A percentile compares a stretch with the other conserved stretches of the same genome.
Conservation (phyloP, 148 eudicot genomes). For the Vaccinium darrowii region DNA sequence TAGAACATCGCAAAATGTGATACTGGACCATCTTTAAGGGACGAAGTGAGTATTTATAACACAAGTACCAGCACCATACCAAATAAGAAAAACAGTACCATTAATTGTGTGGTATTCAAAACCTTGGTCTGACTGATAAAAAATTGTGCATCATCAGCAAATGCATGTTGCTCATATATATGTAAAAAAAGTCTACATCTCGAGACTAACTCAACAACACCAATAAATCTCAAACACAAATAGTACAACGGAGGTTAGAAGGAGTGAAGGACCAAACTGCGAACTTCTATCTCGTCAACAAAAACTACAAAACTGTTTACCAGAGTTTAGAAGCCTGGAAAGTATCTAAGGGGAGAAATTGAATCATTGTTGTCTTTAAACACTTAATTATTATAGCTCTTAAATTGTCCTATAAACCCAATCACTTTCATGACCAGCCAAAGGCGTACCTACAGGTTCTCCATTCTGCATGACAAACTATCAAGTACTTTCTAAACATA, state of each 20-base stretch:
- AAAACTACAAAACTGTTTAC: background rate
- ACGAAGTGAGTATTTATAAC: too few species aligned
- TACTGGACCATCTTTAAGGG: too few species aligned
- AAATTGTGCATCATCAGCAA: background rate
- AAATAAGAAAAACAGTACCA: too few species aligned
- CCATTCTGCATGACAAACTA: too few species aligned
- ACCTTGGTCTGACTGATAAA: background rate
- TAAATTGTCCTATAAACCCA: background rate
- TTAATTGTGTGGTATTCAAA: too few species aligned
- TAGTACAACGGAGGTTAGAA: background rate
- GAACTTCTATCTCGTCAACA: background rate
- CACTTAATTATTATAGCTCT: background rate
- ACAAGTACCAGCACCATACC: too few species aligned
- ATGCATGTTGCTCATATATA: background rate
- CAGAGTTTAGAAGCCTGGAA: too few species aligned
- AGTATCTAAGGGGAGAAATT: background rate
- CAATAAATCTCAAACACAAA: background rate
- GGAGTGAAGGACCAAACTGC: background rate
- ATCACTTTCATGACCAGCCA: background rate
- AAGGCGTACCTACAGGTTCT: too few species aligned
- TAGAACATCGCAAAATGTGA: too few species aligned
- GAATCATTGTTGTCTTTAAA: background rate
- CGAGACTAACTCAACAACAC: background rate
- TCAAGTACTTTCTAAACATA: too few species aligned
- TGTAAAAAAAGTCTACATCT: background rate